These are phyloP conservation scores for Anacardium occidentale DNA, from an alignment of 345 rosid species.

Conservation along the genomic window DNA sequence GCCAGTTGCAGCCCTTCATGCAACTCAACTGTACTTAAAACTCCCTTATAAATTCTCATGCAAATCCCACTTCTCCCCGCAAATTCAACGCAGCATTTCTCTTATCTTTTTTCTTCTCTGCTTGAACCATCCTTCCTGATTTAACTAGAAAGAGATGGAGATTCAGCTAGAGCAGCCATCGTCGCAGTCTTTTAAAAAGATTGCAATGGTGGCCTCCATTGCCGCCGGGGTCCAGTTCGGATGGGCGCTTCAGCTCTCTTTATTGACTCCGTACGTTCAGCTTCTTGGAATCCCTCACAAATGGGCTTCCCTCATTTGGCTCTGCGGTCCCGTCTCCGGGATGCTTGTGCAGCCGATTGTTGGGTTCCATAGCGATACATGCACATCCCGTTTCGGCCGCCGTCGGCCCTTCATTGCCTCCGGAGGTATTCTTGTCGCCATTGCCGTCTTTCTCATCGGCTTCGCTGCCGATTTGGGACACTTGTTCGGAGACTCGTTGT, in stretches of 20 bases:
- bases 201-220: constrained; percentile 61
- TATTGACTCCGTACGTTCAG: constrained; percentile 85
- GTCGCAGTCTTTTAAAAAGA: constrained; percentile 32
- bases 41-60: not conserved
- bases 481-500: constrained; percentile 45
- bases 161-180: not conserved
- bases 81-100: too few relatives aligned
- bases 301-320: constrained; percentile 90
- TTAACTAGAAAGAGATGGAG: too few relatives aligned
- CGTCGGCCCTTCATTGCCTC: constrained; percentile 84
- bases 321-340: constrained; percentile 90
- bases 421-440: constrained; percentile 53
- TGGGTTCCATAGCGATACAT: constrained; percentile 77
- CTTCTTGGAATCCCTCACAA: constrained; percentile 79
- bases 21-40: not conserved
- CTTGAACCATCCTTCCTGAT: too few relatives aligned
- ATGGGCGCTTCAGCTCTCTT: constrained; percentile 88
- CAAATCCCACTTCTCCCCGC: not conserved
- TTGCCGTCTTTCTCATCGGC: constrained; percentile 73
- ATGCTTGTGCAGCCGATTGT: constrained; percentile 84
- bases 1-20: not conserved
- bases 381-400: constrained; percentile 73
- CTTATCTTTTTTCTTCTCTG: too few relatives aligned
- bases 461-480: constrained; percentile 80
- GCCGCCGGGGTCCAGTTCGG: constrained; percentile 95